These are phyloP conservation scores for Albatrellus ellisii DNA, from an alignment of 768 basidiomycete species.

Conservation along the genomic window DNA sequence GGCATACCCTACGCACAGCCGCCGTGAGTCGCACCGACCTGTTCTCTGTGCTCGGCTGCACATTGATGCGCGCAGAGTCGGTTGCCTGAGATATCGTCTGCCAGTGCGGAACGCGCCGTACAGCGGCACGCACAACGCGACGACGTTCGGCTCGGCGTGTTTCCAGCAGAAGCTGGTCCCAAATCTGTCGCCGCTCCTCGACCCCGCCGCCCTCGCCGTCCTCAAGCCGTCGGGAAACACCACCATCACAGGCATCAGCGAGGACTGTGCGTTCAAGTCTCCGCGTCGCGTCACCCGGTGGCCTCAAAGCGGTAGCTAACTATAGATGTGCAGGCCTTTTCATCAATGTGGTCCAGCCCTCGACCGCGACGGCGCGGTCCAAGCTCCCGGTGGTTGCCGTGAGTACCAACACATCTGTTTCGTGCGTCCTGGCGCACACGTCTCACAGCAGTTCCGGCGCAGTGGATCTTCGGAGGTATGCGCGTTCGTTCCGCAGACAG, in stretches of 20 bases:
- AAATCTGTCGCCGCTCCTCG: neutral
- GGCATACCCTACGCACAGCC: slow-evolving; percentile 1
- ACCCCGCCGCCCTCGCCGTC: neutral
- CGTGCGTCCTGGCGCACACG: neutral
- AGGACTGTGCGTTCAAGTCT: slow-evolving; percentile 15
- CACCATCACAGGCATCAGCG: slow-evolving; percentile 1
- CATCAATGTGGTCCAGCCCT: slow-evolving; percentile 2
- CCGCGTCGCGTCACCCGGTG: no score
- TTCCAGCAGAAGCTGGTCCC: slow-evolving; percentile 6
- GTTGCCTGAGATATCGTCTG: slow-evolving; percentile 13
- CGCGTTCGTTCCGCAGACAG: no score
- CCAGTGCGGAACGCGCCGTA: slow-evolving; percentile 6
- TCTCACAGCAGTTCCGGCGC: neutral
- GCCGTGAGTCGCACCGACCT: neutral
- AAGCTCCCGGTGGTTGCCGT: neutral
- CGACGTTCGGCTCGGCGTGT: slow-evolving; percentile 13
- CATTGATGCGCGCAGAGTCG: slow-evolving; percentile 5
- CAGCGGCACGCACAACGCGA: slow-evolving; percentile 10
- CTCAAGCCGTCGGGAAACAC: neutral
- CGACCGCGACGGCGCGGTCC: neutral
- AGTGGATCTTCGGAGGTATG: neutral
- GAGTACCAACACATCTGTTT: neutral
- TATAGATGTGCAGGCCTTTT: neutral
- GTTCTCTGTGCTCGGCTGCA: neutral
- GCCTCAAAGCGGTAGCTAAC: no score